These are phyloP conservation scores for Cutaneotrichosporon cavernicola DNA, from an alignment of 1,284 basidiomycete genomes.

Conservation along the genomic window DNA sequence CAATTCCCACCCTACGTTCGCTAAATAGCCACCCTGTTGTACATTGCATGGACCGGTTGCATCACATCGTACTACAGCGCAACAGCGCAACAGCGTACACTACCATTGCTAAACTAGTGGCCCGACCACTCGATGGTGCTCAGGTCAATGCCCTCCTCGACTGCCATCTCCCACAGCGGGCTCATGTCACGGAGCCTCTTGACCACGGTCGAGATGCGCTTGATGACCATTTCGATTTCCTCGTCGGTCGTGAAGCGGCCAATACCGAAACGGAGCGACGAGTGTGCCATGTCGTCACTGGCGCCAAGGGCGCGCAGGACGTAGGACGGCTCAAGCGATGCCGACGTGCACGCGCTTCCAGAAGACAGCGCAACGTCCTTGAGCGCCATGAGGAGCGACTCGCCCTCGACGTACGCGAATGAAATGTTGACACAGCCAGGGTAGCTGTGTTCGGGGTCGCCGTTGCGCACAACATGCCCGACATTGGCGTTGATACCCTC, in stretches of 20 bases:
- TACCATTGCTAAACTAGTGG: background rate
- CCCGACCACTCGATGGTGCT: background rate
- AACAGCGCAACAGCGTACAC: background rate
- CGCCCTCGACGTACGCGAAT: constrained; percentile 96
- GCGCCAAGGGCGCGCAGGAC: constrained; percentile 94
- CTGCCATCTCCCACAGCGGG: constrained; percentile 67
- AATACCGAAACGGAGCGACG: constrained; percentile 94
- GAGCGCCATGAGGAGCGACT: constrained; percentile 95
- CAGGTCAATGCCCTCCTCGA: constrained; percentile 7
- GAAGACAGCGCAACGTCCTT: constrained; percentile 98
- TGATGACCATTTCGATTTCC: constrained; percentile 91
- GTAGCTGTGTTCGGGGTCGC: constrained; percentile 75
- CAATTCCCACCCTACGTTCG: background rate
- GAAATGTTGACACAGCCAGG: constrained; percentile 92
- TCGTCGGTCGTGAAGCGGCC: constrained; percentile 97
- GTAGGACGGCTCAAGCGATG: constrained; percentile 96
- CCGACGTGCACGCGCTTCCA: constrained; percentile 97
- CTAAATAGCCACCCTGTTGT: background rate
- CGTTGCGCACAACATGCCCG: constrained; percentile 90
- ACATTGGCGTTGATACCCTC: constrained; percentile 77
- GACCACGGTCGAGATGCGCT: constrained; percentile 84
- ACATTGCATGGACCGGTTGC: constrained; percentile 7
- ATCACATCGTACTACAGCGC: background rate
- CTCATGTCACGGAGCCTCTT: constrained; percentile 71
- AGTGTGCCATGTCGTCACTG: constrained; percentile 98